phyloP scores from a whole-genome alignment of 208 protist species.

The Sergeia podlipaevii region DNA sequence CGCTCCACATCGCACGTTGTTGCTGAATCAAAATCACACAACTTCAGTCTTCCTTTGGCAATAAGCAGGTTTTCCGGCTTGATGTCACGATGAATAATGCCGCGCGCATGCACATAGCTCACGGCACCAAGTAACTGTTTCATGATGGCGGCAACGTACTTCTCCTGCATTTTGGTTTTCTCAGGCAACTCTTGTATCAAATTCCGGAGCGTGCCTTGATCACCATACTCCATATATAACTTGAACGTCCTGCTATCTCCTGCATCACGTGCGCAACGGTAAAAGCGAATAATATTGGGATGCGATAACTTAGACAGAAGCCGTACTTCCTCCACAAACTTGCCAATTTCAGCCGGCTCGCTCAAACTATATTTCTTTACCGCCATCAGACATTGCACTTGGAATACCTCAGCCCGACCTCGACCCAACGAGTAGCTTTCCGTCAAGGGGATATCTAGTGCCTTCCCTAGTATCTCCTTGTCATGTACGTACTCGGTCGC shows the following conservation, averaged over 20 bases:
- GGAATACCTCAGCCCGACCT: conserved; percentile 56
- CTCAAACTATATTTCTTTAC: too few species aligned
- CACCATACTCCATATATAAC: conserved; percentile 77
- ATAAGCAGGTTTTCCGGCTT: conserved; percentile 87
- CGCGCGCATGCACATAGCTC: conserved; percentile 63
- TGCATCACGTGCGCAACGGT: conserved; percentile 54
- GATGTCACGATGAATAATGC: conserved; percentile 87
- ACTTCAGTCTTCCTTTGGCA: conserved; percentile 60
- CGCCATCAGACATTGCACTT: too few species aligned
- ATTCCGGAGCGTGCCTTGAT: conserved; percentile 56
- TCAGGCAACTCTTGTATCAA: conserved; percentile 34
- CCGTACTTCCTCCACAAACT: conserved; percentile 73
- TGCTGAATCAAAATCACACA: conserved; percentile 79
- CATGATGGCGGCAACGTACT: conserved; percentile 43
- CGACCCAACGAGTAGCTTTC: conserved; percentile 49
- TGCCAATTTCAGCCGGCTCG: too few species aligned
- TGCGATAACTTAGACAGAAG: conserved; percentile 63
- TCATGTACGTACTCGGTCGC: conserved; percentile 32
- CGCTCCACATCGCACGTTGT: conserved; percentile 39
- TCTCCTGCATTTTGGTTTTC: conserved; percentile 42
- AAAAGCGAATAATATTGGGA: conserved; percentile 84
- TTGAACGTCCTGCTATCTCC: conserved; percentile 59
- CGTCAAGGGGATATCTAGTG: conserved; percentile 64
- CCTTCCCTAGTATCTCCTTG: conserved; percentile 46
- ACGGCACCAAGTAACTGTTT: conserved; percentile 69